These are phyloP conservation scores for Blastosporella zonata DNA, from an alignment of 1,284 basidiomycete species.

Conservation along the genomic window DNA sequence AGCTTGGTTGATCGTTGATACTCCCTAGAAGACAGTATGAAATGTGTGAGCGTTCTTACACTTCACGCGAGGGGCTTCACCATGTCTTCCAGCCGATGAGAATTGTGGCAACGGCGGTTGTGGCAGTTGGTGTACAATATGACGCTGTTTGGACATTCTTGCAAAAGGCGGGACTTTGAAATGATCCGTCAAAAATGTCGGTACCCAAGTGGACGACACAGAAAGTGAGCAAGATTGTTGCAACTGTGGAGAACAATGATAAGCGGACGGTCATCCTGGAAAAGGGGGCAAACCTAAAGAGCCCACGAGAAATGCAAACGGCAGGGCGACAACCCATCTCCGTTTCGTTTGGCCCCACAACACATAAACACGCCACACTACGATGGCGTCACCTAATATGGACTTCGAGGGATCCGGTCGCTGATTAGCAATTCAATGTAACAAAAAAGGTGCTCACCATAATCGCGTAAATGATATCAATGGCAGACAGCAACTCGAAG, in stretches of 20 bases:
- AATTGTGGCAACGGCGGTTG: conserved; percentile 10
- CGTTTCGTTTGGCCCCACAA: conserved; percentile 3
- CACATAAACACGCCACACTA: conserved; percentile 8
- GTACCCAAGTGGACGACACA: conserved; percentile 9
- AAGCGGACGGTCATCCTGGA: neutral
- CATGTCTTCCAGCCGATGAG: conserved; percentile 10
- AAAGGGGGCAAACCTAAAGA: conserved; percentile 3
- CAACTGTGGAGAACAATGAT: neutral
- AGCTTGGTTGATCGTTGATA: neutral
- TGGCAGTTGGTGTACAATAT: conserved; percentile 7
- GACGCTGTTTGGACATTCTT: conserved; percentile 9
- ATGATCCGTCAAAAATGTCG: conserved; percentile 9
- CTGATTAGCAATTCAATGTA: neutral
- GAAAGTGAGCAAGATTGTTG: conserved; percentile 7
- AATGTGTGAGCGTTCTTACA: neutral
- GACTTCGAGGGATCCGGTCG: neutral
- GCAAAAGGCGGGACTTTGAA: conserved; percentile 10
- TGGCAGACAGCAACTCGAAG: neutral
- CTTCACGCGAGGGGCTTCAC: neutral
- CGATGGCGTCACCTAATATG: conserved; percentile 2
- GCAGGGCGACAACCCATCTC: conserved; percentile 2
- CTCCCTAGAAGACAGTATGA: neutral
- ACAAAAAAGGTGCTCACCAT: neutral
- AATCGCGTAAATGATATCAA: conserved; percentile 8
- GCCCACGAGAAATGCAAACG: conserved; percentile 1